Percentiles rank a stretch among this genome's conserved stretches.
Evolutionary conservation across 169 alveolate species (phyloP).

Genomic region (Plasmodium gaboni): DNA sequence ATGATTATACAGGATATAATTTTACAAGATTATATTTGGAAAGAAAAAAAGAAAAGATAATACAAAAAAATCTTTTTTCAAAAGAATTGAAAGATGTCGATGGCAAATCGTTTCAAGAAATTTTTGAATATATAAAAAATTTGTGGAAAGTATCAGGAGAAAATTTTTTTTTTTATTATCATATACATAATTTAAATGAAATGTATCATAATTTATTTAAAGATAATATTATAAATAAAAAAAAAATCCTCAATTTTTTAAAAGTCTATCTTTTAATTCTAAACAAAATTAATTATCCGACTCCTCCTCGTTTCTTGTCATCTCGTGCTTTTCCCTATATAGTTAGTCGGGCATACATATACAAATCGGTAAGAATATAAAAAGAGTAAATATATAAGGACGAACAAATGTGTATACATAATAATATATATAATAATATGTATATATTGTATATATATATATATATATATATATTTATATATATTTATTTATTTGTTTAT

Average conservation of each 20-base stretch:
- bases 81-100: constrained; percentile 39
- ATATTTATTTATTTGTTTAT: not conserved
- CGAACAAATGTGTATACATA: not conserved
- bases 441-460: not conserved
- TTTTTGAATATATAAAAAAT: constrained; percentile 44
- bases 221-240: constrained; percentile 55
- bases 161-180: constrained; percentile 63
- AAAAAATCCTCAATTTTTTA: constrained; percentile 29
- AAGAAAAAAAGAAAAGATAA: constrained; percentile 17
- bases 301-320: constrained; percentile 70
- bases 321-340: constrained; percentile 25
- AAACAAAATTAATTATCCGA: constrained; percentile 44
- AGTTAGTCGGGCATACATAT: constrained; percentile 43
- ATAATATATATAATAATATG: not conserved
- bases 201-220: constrained; percentile 52
- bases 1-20: constrained; percentile 6
- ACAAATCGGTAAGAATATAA: constrained; percentile 45
- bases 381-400: not conserved
- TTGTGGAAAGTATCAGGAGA: constrained; percentile 17
- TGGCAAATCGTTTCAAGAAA: constrained; percentile 43
- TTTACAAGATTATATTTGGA: constrained; percentile 40
- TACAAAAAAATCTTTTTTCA: constrained; percentile 20
- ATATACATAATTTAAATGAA: constrained; percentile 53
- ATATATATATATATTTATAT: not conserved
- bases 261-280: constrained; percentile 29